Base-by-base conservation (phyloP, 2,329 filamentous ascomycete genomes). In the Lachnellula willkommii region DNA sequence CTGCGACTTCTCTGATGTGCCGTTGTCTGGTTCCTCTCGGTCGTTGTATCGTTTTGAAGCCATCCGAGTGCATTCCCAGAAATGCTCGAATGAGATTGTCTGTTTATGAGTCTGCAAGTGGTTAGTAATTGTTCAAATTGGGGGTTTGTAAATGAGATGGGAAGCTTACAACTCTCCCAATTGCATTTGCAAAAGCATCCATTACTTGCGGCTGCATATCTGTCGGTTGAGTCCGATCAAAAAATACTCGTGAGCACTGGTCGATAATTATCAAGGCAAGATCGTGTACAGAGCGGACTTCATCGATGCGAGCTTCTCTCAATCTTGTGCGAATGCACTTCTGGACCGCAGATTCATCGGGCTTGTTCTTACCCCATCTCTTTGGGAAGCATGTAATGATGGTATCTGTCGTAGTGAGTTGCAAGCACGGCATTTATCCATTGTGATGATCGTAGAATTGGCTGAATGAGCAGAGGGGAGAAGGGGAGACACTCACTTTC, bases 151-250 rank as follows among this genome's bases (percentile, higher is more conserved):
- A 5, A 17, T 20, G 20, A 12, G 24, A 45, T 20, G n/a, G 2
- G 9, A 4, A 24, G 68, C 73, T 65, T 51, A 76, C 75, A 4
- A 76, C 64, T 2, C 68, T 67, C 0, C 72, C 72, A 46, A 78
- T 77, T 0, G 75, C 72, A 39, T 72, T 69, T 0, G 71, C 67
- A 46, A 77, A 78, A 2, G 71, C 68, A 53, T 77, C 73, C 5
- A 76, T 63, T 0, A 76, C 69, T 42, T 73, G 68, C 0, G 75
- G 75, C 1, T 71, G 70, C 0, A 65, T 57, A 15, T 69, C 67
- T 4, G 56, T 26, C 0, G 65, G 63, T 43, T 68, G 71, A 0
- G 71, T 70, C 4, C 70, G 64, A 28, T 75, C 69, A 42, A 76
- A 76, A 20, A 75, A 73, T 0, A 71, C 68, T 2, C 65, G 70